Base-by-base conservation (phyloP, 345 rosid genomes). In the Ceriops decandra region DNA sequence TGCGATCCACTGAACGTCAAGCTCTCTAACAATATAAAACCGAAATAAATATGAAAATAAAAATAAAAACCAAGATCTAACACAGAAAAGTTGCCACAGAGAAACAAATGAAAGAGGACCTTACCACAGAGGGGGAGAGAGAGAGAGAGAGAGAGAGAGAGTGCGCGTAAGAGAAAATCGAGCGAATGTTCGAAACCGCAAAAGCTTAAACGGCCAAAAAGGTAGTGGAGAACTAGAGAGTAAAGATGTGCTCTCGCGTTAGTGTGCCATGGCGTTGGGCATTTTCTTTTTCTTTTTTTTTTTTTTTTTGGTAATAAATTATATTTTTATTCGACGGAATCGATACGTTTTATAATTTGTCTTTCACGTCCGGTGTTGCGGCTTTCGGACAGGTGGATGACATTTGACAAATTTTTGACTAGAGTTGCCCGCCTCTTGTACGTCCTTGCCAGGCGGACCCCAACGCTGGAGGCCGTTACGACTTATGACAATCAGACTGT, bases 161-260 rank as follows among this genome's bases (percentile, higher is more conserved):
- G 74, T 7, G 66, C 9, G 17, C 20, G 76, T 20, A 67, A 64
- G 82, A 68, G 51, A 57, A 74, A 82, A 51, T 68, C 70, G 66
- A 60, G 86, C 64, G 73, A 69, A 73, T 63, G 85, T 78, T 74
- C 83, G 75, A 74, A 75, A 64, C 63, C 51, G 76, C 76, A 68
- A 70, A 47, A 60, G 68, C 79, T 74, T 61, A 68, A 78, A 47
- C 77, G 76, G 82, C 81, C 78, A 76, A 80, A 74, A 73, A 15
- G 21, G 58, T 19, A 8, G 58, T 54, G 58, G 46, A 9, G 2
- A 11, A 38, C 46, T 9, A 54, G 59, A 56, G 59, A 24, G 31
- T 21, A 11, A 2, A 38, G 15, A 0, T 15, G 46, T 38, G 46
- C 46, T 38, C 15, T 38, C 15, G 13, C 15, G 46, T 38, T 38